phyloP scores from a whole-genome alignment of 495 filamentous ascomycete species.

The Xylaria cubensis region DNA sequence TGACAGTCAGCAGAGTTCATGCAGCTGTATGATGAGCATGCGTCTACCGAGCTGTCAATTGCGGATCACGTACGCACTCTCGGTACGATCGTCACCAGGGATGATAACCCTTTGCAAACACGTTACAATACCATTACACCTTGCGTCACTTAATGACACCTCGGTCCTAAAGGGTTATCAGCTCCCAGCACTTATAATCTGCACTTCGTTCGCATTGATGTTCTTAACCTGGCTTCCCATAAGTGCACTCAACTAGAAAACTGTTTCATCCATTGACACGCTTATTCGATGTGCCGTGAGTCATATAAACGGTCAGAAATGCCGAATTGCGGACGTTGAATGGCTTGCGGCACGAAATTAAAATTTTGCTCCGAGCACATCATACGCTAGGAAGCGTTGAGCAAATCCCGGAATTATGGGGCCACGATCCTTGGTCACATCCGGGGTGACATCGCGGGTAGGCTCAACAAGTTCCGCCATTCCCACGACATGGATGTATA shows the following conservation, averaged over 20 bases:
- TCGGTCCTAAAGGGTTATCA: neutral
- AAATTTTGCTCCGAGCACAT: conserved; percentile 6
- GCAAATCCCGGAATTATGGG: conserved; percentile 10
- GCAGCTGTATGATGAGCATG: neutral
- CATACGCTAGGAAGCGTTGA: neutral
- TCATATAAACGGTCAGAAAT: neutral
- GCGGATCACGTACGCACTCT: conserved; percentile 7
- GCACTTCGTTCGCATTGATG: neutral
- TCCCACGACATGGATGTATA: neutral
- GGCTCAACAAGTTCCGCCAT: conserved; percentile 7
- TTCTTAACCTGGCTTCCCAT: neutral
- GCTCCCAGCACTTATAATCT: neutral
- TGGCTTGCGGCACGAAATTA: neutral
- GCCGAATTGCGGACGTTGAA: neutral
- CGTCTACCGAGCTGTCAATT: conserved; percentile 17
- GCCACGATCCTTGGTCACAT: conserved; percentile 10
- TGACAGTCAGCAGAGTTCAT: conserved; percentile 9
- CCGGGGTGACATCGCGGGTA: conserved; percentile 16
- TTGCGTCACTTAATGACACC: neutral
- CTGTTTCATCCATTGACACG: neutral
- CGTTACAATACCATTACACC: neutral
- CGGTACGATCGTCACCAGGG: conserved; percentile 19
- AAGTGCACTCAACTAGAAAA: neutral
- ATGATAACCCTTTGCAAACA: neutral
- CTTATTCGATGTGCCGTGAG: neutral